Base-by-base conservation (phyloP, 2,329 filamentous ascomycete species). In the Talaromyces islandicus region DNA sequence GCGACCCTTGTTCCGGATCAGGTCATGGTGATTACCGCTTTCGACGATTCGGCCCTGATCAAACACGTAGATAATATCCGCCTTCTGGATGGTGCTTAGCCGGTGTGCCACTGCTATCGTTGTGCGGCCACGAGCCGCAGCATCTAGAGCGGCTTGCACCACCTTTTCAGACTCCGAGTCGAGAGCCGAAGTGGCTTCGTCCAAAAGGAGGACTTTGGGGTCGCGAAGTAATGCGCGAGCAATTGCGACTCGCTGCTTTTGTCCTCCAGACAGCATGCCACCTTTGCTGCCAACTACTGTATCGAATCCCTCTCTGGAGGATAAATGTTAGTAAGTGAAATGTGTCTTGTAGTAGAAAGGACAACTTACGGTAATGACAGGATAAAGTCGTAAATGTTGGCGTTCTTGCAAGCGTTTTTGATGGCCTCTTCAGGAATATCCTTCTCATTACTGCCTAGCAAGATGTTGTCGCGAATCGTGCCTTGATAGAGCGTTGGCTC, bases 401-500 rank as follows among this genome's bases (percentile, higher is more conserved):
- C 90, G 71, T 96, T 91, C 61, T 88, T 88, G 79, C 92, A 96
- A 1, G 90, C 92, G 68, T 87, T 84, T 58, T 89, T 82, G 56
- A 97, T 81, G 1, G 83, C 83, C 60, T 88, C 85, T 61, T 97
- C 91, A 0, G 85, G 75, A 0, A 94, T 83, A 29, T 87, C 80
- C 6, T 88, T 84, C 12, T 81, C 78, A 7, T 88, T 79, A 43
- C 86, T 85, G 51, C 92, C 91, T 1, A 97, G 83, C 5, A 96
- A 77, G 63, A 97, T 91, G 71, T 97, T 97, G 35, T 97, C 92
- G 65, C 83, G 85, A 68, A 99, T 91, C 0, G 89, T 92, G 50
- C 93, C 94, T 73, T 96, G 92, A 76, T 97, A 99, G 0, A 99
- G 78, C 0, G 93, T 96, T 0, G 94, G 93, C 72, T 97, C 94